Percentiles rank a stretch among this genome's conserved stretches.
These are phyloP conservation scores for Blepharisma japonicum DNA, from an alignment of 73 alveolate genomes.

Conservation along the genomic window DNA sequence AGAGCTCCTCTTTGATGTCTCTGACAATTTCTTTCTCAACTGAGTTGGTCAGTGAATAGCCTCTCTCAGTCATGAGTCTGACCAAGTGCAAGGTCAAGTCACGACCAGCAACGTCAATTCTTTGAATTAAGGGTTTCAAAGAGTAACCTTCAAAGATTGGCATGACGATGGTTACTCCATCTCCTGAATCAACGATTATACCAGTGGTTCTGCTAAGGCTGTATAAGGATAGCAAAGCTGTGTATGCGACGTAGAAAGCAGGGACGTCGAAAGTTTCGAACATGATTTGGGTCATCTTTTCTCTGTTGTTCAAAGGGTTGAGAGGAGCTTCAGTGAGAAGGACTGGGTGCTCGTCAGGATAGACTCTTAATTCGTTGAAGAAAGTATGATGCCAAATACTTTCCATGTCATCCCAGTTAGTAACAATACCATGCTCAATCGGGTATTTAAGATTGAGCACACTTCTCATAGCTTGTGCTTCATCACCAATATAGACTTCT, in stretches of 20 bases:
- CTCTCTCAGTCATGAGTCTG: conserved; percentile 72
- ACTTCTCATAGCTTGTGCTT: conserved; percentile 93
- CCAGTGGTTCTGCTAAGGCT: conserved; percentile 95
- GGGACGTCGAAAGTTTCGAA: conserved; percentile 87
- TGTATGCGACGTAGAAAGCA: conserved; percentile 48
- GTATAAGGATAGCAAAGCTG: conserved; percentile 92
- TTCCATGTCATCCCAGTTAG: conserved; percentile 93
- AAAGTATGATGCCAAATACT: conserved; percentile 62
- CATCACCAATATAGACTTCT: conserved; percentile 95
- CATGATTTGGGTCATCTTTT: conserved; percentile 86
- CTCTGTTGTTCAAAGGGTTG: conserved; percentile 80
- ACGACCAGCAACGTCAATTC: conserved; percentile 87
- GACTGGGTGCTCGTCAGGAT: conserved; percentile 79
- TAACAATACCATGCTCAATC: conserved; percentile 91
- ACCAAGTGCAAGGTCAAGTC: conserved; percentile 79
- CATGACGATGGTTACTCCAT: conserved; percentile 93
- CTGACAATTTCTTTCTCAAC: conserved; percentile 89
- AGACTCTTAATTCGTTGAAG: conserved; percentile 58
- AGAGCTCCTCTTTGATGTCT: conserved; percentile 83
- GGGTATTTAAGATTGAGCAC: conserved; percentile 86
- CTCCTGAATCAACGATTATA: conserved; percentile 95
- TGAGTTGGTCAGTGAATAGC: conserved; percentile 68
- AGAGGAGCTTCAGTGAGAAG: conserved; percentile 84
- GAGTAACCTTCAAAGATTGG: conserved; percentile 96
- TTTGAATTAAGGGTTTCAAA: conserved; percentile 78